Evolutionary conservation across 1,284 basidiomycete genomes (phyloP).

Genomic region (Rhodotorula sp.): DNA sequence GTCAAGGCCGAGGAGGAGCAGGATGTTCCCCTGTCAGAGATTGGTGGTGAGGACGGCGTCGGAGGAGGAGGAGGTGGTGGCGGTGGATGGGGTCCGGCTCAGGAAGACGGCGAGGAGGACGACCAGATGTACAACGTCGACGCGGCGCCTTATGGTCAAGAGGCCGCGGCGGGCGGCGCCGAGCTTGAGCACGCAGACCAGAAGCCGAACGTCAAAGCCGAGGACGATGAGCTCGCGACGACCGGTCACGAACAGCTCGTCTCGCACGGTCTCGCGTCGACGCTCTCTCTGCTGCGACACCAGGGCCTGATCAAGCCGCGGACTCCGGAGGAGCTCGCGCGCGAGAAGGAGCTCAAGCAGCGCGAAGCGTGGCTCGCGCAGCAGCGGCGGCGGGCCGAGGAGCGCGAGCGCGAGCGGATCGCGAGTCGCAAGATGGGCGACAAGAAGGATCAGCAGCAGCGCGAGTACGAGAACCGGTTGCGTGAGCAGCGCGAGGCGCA

Average conservation of each 20-base stretch:
- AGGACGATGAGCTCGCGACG: slow-evolving; percentile 32
- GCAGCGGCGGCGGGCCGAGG: slow-evolving; percentile 69
- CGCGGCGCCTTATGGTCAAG: background rate
- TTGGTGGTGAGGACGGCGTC: slow-evolving; percentile 47
- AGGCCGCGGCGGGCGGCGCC: background rate
- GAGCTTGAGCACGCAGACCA: slow-evolving; percentile 2
- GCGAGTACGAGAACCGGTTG: slow-evolving; percentile 89
- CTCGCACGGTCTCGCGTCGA: slow-evolving; percentile 78
- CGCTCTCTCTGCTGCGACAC: slow-evolving; percentile 81
- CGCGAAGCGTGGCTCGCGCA: slow-evolving; percentile 89
- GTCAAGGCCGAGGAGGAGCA: slow-evolving; percentile 36
- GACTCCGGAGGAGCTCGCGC: slow-evolving; percentile 66
- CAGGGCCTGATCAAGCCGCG: slow-evolving; percentile 81
- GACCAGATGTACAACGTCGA: slow-evolving; percentile 23
- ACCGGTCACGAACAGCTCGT: slow-evolving; percentile 67
- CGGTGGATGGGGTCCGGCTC: slow-evolving; percentile 62
- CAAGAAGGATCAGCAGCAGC: slow-evolving; percentile 81
- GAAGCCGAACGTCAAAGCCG: slow-evolving; percentile 19
- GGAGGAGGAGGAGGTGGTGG: slow-evolving; percentile 58
- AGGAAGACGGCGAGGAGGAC: slow-evolving; percentile 53
- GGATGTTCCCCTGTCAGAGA: slow-evolving; percentile 43
- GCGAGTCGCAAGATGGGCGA: slow-evolving; percentile 60
- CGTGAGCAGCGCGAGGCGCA: slow-evolving; percentile 89
- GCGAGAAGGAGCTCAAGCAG: slow-evolving; percentile 78
- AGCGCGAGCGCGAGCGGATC: slow-evolving; percentile 75